Conservation (phyloP, 2,329 filamentous ascomycete genomes). For the Zymoseptoria brevis region DNA sequence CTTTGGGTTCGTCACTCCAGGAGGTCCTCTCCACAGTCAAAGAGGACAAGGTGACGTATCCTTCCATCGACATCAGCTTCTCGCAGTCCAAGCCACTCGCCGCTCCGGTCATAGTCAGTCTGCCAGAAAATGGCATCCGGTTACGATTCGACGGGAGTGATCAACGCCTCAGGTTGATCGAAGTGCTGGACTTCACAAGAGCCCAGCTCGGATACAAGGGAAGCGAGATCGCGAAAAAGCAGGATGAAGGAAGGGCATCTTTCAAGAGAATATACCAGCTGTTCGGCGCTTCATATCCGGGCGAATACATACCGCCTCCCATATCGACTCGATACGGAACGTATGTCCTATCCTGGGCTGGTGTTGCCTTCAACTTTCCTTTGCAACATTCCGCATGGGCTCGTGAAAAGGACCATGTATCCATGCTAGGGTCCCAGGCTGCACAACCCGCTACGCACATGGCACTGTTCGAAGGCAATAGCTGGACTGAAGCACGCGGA, state of each 20-base stretch:
- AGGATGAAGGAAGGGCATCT: conserved; percentile 30
- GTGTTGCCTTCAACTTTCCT: conserved; percentile 86
- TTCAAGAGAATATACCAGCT: conserved; percentile 64
- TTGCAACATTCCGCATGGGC: conserved; percentile 68
- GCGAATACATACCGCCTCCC: conserved; percentile 71
- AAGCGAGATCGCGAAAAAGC: conserved; percentile 66
- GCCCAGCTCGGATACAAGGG: conserved; percentile 75
- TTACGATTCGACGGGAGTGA: conserved; percentile 90
- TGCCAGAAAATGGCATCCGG: conserved; percentile 80
- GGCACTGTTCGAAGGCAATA: conserved; percentile 83
- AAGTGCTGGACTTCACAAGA: conserved; percentile 83
- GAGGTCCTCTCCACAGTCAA: conserved; percentile 83
- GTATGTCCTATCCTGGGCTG: conserved; percentile 90
- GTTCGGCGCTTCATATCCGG: conserved; percentile 88
- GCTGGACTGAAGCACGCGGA: conserved; percentile 76
- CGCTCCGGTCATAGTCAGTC: conserved; percentile 64
- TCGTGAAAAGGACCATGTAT: conserved; percentile 70
- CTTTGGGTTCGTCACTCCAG: conserved; percentile 83
- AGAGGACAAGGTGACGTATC: conserved; percentile 73
- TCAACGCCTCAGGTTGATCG: conserved; percentile 82
- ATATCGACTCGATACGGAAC: conserved; percentile 53
- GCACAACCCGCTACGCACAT: conserved; percentile 73
- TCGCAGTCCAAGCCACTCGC: conserved; percentile 66
- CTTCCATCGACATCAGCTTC: conserved; percentile 74
- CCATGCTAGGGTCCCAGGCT: conserved; percentile 69